Evolutionary conservation across 2,329 filamentous ascomycete species (phyloP).

Genomic region (Diaporthe humulicola): DNA sequence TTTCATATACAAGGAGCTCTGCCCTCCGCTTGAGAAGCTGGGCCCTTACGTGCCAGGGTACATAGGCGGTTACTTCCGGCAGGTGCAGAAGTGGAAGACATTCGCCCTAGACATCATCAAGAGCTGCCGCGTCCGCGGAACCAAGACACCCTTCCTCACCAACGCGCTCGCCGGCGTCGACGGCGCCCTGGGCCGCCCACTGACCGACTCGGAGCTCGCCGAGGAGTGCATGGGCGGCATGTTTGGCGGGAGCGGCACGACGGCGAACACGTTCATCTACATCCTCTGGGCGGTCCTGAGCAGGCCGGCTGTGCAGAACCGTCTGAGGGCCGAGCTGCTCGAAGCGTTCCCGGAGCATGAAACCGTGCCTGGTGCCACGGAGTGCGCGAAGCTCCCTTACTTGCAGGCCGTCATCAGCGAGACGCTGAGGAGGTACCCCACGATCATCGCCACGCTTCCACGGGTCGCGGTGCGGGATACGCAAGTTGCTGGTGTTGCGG

Average conservation of each 20-base stretch:
- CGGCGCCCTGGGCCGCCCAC: neutral
- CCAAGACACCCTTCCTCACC: neutral
- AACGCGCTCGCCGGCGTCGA: constrained; percentile 4
- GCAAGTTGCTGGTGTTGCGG: neutral
- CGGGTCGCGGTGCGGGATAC: neutral
- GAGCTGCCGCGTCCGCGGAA: constrained; percentile 9
- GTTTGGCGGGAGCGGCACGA: constrained; percentile 15
- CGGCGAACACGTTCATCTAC: neutral
- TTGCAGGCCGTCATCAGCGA: neutral
- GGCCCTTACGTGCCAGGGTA: neutral
- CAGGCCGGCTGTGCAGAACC: neutral
- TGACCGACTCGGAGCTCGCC: neutral
- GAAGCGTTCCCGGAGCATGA: neutral
- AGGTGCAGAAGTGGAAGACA: neutral
- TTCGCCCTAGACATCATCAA: neutral
- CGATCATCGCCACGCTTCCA: constrained; percentile 6
- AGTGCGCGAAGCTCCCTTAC: neutral
- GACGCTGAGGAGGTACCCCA: constrained; percentile 8
- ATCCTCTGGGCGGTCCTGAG: neutral
- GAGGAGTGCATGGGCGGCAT: neutral
- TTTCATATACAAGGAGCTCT: constrained; percentile 6
- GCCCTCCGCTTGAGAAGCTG: neutral
- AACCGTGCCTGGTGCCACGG: neutral
- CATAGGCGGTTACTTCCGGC: neutral
- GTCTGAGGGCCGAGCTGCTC: neutral